A percentile compares a stretch with the other conserved stretches of the same genome.
These are phyloP conservation scores for Eremochloa ophiuroides DNA, from an alignment of 176 grass and related monocot species.

Conservation along the genomic window DNA sequence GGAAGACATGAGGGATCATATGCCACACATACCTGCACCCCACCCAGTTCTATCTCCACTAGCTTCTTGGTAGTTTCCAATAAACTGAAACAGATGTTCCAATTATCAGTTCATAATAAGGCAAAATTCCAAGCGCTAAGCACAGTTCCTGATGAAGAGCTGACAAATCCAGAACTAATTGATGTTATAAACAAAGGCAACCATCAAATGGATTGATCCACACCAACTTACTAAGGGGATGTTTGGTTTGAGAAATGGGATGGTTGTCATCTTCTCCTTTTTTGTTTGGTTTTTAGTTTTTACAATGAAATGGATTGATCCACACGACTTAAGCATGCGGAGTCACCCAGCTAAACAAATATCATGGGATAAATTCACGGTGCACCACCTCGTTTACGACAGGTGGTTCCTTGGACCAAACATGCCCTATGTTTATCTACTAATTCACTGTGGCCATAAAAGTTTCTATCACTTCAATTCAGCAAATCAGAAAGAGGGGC, in stretches of 20 bases:
- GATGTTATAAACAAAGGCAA: not conserved
- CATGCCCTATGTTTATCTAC: not conserved
- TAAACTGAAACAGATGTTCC: constrained; percentile 56
- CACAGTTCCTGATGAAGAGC: not conserved
- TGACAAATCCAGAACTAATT: not conserved
- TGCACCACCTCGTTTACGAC: not conserved
- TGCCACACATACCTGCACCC: constrained; percentile 71
- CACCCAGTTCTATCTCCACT: constrained; percentile 86
- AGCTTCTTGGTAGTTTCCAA: constrained; percentile 93
- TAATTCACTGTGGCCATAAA: not conserved
- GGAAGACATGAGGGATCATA: constrained; percentile 21
- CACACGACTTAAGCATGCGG: not conserved
- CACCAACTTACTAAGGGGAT: not conserved
- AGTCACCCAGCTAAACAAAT: not conserved
- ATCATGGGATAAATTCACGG: not conserved
- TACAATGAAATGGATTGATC: not conserved
- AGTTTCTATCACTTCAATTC: constrained; percentile 12
- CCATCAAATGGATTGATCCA: not conserved
- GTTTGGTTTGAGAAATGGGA: not conserved
- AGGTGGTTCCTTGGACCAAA: not conserved
- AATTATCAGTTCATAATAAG: constrained; percentile 33
- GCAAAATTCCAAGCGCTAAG: not conserved
- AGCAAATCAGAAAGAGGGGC: not conserved
- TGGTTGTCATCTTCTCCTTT: not conserved
- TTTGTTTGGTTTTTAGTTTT: not conserved